Evolutionary conservation across 1,284 basidiomycete species (phyloP), one percentile per base, ranked within the genome.

Genomic region (Irpex rosettiformis): DNA sequence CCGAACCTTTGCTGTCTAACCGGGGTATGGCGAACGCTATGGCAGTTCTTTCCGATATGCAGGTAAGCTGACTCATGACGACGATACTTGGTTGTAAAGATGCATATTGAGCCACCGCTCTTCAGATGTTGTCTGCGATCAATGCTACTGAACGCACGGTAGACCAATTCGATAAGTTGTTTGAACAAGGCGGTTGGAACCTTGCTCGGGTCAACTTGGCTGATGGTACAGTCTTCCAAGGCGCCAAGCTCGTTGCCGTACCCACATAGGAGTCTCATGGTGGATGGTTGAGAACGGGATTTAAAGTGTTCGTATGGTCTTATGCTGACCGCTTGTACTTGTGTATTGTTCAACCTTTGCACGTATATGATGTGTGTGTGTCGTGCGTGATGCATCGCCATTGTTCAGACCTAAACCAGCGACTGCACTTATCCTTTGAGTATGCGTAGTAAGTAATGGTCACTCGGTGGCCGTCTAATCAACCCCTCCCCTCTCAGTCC

Each of bases 171-270:
- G 33, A 55, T 28, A 27, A 47, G 42, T 40, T 61, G 10, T 58
- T 63, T 28, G 49, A 54, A 25, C 16, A 29, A 24, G 48, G 54
- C 13, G 62, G 62, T 3, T 63, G 62, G 62, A 63, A 59, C 55
- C 55, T 63, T 24, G 10, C 24, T 11, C 21, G 48, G 6, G 48
- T 51, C 8, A 10, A 51, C 24, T 27, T 51, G 22, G 48, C 48
- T 13, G 48, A 22, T 51, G 48, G 48, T 16, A 16, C 13, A n/a
- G 48, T 51, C 25, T 8, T n/a, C 16, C 48, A 28, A 11, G 48
- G 48, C 48, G 8, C 27, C 22, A 51, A 51, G 48, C 48, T 51
- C 8, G 27, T 51, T 24, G 48, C 24, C 1, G 48, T 51, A 16
- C 48, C 48, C 21, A 24, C 48, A 11, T 24, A 28, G 21, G 18